phyloP scores from a whole-genome alignment of 345 rosid genomes.

The Dovyalis caffra region DNA sequence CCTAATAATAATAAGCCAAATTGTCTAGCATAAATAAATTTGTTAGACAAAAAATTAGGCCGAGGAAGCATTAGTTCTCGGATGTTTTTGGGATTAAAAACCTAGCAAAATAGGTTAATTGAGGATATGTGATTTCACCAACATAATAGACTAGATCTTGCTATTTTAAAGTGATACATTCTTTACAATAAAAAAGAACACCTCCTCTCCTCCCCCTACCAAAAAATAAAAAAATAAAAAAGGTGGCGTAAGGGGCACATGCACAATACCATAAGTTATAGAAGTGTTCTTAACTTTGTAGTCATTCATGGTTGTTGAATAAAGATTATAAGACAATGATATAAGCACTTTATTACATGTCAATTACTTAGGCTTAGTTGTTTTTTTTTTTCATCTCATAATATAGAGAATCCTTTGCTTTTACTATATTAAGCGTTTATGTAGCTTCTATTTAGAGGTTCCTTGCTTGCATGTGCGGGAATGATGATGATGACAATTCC shows the following conservation, averaged over 20 bases:
- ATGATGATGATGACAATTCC: constrained; percentile 58
- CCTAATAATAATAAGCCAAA: no score
- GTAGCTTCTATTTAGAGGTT: constrained; percentile 22
- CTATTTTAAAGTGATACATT: neutral
- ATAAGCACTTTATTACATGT: neutral
- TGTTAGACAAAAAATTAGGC: neutral
- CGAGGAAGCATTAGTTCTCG: neutral
- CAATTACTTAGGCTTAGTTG: no score
- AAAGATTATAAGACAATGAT: neutral
- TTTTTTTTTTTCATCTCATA: neutral
- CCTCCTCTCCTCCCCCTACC: no score
- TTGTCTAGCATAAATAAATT: no score
- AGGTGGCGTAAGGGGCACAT: no score
- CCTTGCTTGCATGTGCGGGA: constrained; percentile 40
- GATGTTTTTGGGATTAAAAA: neutral
- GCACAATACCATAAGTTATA: no score
- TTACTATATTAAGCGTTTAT: constrained; percentile 10
- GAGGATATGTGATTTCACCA: neutral
- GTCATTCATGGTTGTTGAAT: neutral
- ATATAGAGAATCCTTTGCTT: constrained; percentile 2
- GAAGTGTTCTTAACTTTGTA: neutral
- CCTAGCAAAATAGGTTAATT: neutral
- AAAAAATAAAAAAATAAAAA: no score
- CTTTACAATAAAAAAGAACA: neutral
- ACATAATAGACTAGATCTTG: neutral